Conservation (phyloP, 129 eudicot species). For the Flaveria bidentis region DNA sequence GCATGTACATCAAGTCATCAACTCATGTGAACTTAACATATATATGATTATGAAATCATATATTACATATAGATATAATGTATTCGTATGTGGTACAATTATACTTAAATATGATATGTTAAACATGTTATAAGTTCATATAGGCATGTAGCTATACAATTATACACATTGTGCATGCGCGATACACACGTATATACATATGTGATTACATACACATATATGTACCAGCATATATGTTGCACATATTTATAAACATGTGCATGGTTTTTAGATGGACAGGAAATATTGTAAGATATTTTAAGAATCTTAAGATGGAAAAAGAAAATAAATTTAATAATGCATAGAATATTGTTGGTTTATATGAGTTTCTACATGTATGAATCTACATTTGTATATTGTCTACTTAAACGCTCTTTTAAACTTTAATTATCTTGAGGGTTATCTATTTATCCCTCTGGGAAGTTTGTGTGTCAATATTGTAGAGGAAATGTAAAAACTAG, state of each 20-base stretch:
- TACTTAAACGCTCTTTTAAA: neutral
- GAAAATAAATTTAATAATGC: neutral
- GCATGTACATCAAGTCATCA: conserved; percentile 39
- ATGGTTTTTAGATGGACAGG: neutral
- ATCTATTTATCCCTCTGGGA: neutral
- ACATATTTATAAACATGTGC: neutral
- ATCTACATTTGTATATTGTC: neutral
- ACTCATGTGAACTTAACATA: conserved; percentile 13
- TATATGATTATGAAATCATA: conserved; percentile 1
- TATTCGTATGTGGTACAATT: neutral
- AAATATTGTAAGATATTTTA: neutral
- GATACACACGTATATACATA: conserved; percentile 1
- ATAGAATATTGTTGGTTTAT: neutral
- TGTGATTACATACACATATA: neutral
- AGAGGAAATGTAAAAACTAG: neutral
- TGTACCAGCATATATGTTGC: neutral
- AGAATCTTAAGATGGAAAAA: neutral
- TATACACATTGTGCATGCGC: neutral
- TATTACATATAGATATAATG: neutral
- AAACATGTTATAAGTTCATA: neutral
- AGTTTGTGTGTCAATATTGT: neutral
- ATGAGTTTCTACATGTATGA: neutral
- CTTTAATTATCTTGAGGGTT: neutral
- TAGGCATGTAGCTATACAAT: neutral
- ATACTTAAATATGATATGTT: neutral